Conservation (phyloP, 1,284 basidiomycete species). For the Neonothopanus nambi region DNA sequence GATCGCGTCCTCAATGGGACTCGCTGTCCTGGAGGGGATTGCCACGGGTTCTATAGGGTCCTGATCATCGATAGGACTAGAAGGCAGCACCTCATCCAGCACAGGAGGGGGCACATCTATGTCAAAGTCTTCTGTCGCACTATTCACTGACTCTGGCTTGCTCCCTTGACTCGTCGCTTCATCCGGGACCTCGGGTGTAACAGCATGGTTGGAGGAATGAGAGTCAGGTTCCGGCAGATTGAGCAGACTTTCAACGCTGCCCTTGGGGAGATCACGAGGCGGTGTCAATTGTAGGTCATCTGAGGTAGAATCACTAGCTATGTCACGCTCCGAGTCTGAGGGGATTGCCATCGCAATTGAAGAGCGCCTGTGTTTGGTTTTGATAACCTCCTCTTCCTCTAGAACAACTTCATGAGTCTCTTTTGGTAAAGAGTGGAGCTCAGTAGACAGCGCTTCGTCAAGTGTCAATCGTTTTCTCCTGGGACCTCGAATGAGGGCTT, state of each 20-base stretch:
- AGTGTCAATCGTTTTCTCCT: conserved; percentile 8
- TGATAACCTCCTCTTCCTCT: conserved; percentile 10
- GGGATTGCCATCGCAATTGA: neutral
- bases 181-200: neutral
- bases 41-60: conserved; percentile 14
- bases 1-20: conserved; percentile 12
- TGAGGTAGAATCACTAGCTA: neutral
- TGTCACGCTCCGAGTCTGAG: conserved; percentile 2
- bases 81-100: neutral
- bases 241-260: neutral
- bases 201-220: neutral
- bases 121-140: neutral
- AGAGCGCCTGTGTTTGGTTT: neutral
- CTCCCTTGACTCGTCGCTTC: neutral
- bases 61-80: neutral
- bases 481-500: conserved; percentile 13
- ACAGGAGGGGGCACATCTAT: neutral
- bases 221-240: neutral
- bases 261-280: too few relatives aligned
- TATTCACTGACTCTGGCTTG: neutral
- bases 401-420: conserved; percentile 3
- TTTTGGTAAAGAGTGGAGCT: neutral
- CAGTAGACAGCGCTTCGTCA: conserved; percentile 7
- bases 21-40: neutral
- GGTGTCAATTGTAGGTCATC: neutral